Percentiles rank a stretch among this genome's conserved stretches.
phyloP scores from a whole-genome alignment of 345 rosid species.

The Lepidium didymum region DNA sequence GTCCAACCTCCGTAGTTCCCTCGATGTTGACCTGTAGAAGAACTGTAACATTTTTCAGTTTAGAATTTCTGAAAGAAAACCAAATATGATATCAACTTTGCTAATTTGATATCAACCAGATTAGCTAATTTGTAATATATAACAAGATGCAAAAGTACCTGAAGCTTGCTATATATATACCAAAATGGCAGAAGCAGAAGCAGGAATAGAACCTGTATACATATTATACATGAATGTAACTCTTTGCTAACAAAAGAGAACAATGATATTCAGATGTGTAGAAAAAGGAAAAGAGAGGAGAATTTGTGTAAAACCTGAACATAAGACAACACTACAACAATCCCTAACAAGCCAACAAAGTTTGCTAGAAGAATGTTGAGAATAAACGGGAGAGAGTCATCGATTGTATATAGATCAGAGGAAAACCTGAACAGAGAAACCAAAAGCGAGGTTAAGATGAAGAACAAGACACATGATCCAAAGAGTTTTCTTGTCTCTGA shows the following conservation, averaged over 20 bases:
- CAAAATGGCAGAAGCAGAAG: slow-evolving; percentile 80
- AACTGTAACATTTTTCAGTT: slow-evolving; percentile 47
- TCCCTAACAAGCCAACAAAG: slow-evolving; percentile 82
- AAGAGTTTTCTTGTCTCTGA: slow-evolving; percentile 23
- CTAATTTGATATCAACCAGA: not conserved
- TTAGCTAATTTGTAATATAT: not conserved
- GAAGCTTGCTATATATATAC: slow-evolving; percentile 82
- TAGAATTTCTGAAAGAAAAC: not conserved
- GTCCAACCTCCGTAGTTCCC: slow-evolving; percentile 88
- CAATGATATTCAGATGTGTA: not conserved
- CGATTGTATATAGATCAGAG: slow-evolving; percentile 87
- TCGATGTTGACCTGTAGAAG: slow-evolving; percentile 93
- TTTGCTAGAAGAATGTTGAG: slow-evolving; percentile 91
- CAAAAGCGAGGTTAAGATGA: not conserved
- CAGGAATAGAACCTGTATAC: slow-evolving; percentile 66
- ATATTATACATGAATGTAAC: not conserved
- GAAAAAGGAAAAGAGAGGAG: not conserved
- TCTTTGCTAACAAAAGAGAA: not conserved
- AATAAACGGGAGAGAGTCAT: slow-evolving; percentile 94
- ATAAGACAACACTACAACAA: slow-evolving; percentile 69
- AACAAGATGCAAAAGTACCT: slow-evolving; percentile 42
- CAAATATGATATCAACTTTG: not conserved
- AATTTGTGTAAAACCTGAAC: slow-evolving; percentile 58
- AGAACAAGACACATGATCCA: slow-evolving; percentile 7
- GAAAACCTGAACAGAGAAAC: slow-evolving; percentile 51